phyloP scores from a whole-genome alignment of 2,329 filamentous ascomycete species.

The Fusarium caatingaense region DNA sequence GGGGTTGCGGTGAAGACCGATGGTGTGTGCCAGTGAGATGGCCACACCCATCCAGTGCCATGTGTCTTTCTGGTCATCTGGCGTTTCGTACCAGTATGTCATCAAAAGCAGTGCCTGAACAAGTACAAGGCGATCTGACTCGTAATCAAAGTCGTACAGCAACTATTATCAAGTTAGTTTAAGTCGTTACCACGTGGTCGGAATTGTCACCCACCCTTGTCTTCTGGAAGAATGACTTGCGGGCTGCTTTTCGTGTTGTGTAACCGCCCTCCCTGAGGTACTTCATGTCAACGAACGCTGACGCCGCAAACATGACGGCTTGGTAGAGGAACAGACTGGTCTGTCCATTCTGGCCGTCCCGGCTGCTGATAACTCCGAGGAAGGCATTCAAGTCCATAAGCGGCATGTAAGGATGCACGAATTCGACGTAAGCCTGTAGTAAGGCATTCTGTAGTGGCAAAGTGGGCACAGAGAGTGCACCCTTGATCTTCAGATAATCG shows the following conservation, averaged over 20 bases:
- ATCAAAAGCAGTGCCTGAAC: conserved; percentile 90
- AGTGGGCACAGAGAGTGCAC: conserved; percentile 81
- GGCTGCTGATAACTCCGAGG: conserved; percentile 68
- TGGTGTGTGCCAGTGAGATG: conserved; percentile 91
- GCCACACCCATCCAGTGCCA: conserved; percentile 99
- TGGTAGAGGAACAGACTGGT: conserved; percentile 91
- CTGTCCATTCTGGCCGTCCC: conserved; percentile 76
- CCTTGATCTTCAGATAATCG: conserved; percentile 84
- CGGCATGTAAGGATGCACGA: conserved; percentile 94
- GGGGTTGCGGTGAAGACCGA: conserved; percentile 90
- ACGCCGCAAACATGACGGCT: conserved; percentile 92
- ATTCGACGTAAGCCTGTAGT: conserved; percentile 85
- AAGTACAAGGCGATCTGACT: conserved; percentile 86
- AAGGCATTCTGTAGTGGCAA: conserved; percentile 80
- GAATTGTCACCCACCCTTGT: conserved; percentile 72
- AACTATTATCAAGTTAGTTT: conserved; percentile 61
- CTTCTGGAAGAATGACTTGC: conserved; percentile 90
- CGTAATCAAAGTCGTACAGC: conserved; percentile 95
- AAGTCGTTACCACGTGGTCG: conserved; percentile 6
- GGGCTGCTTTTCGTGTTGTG: conserved; percentile 79
- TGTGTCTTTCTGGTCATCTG: conserved; percentile 96
- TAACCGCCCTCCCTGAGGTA: conserved; percentile 83
- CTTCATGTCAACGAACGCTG: conserved; percentile 86
- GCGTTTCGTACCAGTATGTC: conserved; percentile 98
- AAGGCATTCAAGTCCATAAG: conserved; percentile 77